Base-by-base conservation (phyloP, 345 rosid species). In the Psidium friedrichsthalianum region DNA sequence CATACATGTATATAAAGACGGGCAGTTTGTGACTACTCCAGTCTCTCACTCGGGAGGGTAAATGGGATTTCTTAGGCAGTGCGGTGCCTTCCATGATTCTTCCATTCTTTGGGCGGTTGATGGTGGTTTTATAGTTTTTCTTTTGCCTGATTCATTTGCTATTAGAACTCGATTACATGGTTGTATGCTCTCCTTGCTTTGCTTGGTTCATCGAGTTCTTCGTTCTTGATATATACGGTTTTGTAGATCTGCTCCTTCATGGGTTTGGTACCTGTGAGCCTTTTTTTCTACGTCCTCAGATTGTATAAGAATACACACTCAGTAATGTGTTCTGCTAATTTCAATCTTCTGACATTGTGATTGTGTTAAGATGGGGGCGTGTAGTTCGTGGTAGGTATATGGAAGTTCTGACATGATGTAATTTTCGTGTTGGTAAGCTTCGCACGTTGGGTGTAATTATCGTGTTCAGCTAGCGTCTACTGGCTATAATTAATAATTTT, bases 31-130 rank as follows among this genome's bases (percentile, higher is more conserved):
- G 89, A 97, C 98, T 36, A 92, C 93, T 81, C 98, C 99, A 14
- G 96, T 97, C 85, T 94, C 99, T 20, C 99, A 97, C 90, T 97
- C 99, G 78, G 99, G 98, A 78, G 99, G 95, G 82, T 97, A 91
- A 93, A 86, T 64, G 22, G n/a, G 42, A 89, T 69, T 32, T 32
- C 47, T 81, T 86, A 40, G 83, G 87, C 85, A 84, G 86, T 53
- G 83, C 29, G n/a, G 53, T 58, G 74, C 9, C 54, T 83, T 55
- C 42, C 36, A 40, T 49, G n/a, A 55, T 44, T 85, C 87, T 86
- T 88, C 74, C n/a, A 83, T 85, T 86, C 82, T 85, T 82, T 85
- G 49, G 8, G 29, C 25, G 51, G 85, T 29, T 54, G 78, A 58
- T 44, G 85, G 76, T 82, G 85, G 84, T 82, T 80, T 74, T 83